These are phyloP conservation scores for Xanthoparmelia taractica DNA, from an alignment of 495 filamentous ascomycete genomes.

Conservation along the genomic window DNA sequence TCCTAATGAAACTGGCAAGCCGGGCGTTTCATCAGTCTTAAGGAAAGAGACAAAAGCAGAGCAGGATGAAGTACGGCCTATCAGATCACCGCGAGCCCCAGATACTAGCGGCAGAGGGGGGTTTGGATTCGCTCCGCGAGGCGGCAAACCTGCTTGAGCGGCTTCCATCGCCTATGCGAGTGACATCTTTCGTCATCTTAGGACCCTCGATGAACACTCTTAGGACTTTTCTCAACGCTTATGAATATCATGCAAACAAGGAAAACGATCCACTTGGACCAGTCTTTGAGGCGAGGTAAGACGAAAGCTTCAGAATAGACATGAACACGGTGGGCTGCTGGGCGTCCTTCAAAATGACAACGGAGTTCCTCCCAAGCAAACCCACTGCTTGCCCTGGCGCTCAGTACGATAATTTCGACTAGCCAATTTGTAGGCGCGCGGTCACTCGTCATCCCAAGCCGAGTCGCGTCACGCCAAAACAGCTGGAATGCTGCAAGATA, in stretches of 20 bases:
- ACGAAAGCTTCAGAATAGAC: neutral
- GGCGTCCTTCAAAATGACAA: neutral
- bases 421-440: too few relatives aligned
- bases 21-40: conserved; percentile 46
- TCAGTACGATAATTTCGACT: too few relatives aligned
- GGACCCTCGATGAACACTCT: neutral
- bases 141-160: conserved; percentile 32
- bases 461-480: neutral
- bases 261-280: neutral
- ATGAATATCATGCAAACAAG: neutral
- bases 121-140: conserved; percentile 53
- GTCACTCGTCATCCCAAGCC: neutral
- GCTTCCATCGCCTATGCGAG: neutral
- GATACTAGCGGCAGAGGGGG: conserved; percentile 69
- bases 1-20: conserved; percentile 58
- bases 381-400: neutral
- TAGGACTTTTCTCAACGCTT: too few relatives aligned
- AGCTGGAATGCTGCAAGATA: conserved; percentile 9
- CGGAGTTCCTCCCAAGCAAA: neutral
- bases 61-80: conserved; percentile 45
- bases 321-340: neutral
- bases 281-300: neutral
- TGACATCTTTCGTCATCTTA: neutral
- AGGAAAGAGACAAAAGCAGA: conserved; percentile 43
- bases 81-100: conserved; percentile 65